phyloP scores from a whole-genome alignment of 768 basidiomycete genomes.

The Termitomyces sp. region DNA sequence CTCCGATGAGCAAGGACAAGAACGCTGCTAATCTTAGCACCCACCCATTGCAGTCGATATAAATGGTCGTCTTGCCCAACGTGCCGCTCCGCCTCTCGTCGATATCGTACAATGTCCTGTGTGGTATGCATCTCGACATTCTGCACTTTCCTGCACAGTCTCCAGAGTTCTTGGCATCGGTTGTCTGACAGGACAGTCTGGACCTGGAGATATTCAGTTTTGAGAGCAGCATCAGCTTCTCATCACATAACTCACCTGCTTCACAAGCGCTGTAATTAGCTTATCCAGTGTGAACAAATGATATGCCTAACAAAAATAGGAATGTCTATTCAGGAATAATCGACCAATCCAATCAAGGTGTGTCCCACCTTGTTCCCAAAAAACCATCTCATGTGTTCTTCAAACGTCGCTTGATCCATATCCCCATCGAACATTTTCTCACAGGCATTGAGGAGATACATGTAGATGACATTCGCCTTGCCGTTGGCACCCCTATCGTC shows the following conservation, averaged over 20 bases:
- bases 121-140: conserved; percentile 44
- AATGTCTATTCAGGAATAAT: conserved; percentile 1
- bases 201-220: conserved; percentile 43
- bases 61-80: conserved; percentile 72
- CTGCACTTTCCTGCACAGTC: conserved; percentile 64
- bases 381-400: conserved; percentile 94
- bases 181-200: conserved; percentile 81
- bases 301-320: conserved; percentile 64
- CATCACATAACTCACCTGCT: conserved; percentile 58
- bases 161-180: conserved; percentile 84
- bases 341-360: conserved; percentile 4
- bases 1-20: conserved; percentile 3
- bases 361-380: conserved; percentile 77
- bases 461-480: conserved; percentile 69
- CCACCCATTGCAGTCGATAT: conserved; percentile 78
- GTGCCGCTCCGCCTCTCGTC: conserved; percentile 73
- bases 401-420: conserved; percentile 86
- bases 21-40: conserved; percentile 21
- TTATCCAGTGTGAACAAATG: conserved; percentile 93
- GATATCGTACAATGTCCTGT: conserved; percentile 70
- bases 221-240: neutral
- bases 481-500: conserved; percentile 42
- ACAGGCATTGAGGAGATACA: conserved; percentile 83
- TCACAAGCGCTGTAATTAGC: conserved; percentile 81
- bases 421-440: conserved; percentile 94